Conservation (phyloP, 805 yeast genomes). For the Barnettozyma vustinii region DNA sequence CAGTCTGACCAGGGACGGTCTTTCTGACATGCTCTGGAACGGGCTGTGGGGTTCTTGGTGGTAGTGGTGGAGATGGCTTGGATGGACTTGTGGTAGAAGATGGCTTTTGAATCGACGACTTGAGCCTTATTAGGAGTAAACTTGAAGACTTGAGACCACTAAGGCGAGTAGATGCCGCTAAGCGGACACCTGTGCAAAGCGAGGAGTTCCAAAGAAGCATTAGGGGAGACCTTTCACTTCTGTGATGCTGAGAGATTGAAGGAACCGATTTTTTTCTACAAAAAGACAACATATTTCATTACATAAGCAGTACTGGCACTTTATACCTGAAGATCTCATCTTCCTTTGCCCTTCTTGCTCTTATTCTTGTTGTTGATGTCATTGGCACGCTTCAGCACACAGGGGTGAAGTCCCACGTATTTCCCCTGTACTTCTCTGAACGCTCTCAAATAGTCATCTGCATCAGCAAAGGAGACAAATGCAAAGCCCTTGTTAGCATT, state of each 20-base stretch:
- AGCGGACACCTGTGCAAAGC: background rate
- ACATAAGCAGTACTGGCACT: too few relatives aligned
- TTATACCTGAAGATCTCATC: background rate
- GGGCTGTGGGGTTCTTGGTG: slow-evolving; percentile 2
- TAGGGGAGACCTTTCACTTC: background rate
- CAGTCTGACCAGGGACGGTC: slow-evolving; percentile 25
- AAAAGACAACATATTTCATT: too few relatives aligned
- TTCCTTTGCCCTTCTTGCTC: background rate
- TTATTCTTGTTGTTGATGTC: slow-evolving; percentile 12
- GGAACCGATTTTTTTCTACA: background rate
- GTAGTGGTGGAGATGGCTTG: background rate
- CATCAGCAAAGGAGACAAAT: slow-evolving; percentile 59
- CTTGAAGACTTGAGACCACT: background rate
- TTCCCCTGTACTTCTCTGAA: slow-evolving; percentile 75
- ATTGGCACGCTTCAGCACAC: slow-evolving; percentile 60
- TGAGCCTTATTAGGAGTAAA: slow-evolving; percentile 4
- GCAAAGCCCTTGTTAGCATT: slow-evolving; percentile 60
- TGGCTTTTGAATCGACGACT: slow-evolving; percentile 5
- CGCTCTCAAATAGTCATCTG: slow-evolving; percentile 65
- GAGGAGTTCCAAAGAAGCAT: background rate
- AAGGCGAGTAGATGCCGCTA: background rate
- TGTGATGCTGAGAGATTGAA: too few relatives aligned
- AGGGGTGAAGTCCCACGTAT: slow-evolving; percentile 70
- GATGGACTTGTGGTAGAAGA: background rate
- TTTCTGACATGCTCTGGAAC: slow-evolving; percentile 20